Conservation (phyloP, 192 early-diverging fungal genomes). For the Coemansia sp. region DNA sequence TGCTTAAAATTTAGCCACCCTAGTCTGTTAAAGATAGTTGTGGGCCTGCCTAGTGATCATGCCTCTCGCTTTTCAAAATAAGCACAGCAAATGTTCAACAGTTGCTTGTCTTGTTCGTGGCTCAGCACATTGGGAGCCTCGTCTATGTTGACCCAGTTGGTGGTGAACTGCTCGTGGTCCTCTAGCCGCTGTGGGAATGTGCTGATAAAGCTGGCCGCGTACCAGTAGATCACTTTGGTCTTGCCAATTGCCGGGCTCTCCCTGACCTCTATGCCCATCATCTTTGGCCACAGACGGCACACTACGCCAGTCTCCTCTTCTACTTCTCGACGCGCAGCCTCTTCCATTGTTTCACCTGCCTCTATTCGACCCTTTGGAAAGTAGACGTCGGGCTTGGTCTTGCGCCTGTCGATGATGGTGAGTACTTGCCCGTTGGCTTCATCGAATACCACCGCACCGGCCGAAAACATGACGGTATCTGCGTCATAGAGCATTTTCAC, state of each 20-base stretch:
- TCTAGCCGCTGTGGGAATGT: constrained; percentile 28
- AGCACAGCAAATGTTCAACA: constrained; percentile 18
- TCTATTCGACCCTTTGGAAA: constrained; percentile 53
- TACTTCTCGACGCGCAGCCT: constrained; percentile 39
- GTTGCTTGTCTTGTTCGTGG: constrained; percentile 23
- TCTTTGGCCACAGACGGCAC: constrained; percentile 28
- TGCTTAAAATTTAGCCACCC: not conserved
- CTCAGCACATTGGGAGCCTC: constrained; percentile 15
- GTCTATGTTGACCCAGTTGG: constrained; percentile 27
- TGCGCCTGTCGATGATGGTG: constrained; percentile 21
- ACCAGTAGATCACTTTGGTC: constrained; percentile 54
- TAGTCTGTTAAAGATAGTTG: not conserved
- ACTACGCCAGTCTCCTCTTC: constrained; percentile 45
- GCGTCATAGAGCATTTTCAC: constrained; percentile 27
- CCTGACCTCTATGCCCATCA: constrained; percentile 34
- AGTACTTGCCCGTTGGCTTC: constrained; percentile 13
- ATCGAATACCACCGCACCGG: constrained; percentile 53
- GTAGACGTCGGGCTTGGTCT: not conserved
- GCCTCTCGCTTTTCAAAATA: not conserved
- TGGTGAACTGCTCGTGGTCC: constrained; percentile 21
- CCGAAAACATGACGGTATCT: constrained; percentile 33
- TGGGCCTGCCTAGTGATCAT: not conserved
- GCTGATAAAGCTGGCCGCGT: constrained; percentile 29
- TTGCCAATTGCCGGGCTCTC: constrained; percentile 14
- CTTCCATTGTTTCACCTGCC: constrained; percentile 23